Evolutionary conservation across 2,329 filamentous ascomycete genomes (phyloP).

Genomic region (Fusarium ambrosium): DNA sequence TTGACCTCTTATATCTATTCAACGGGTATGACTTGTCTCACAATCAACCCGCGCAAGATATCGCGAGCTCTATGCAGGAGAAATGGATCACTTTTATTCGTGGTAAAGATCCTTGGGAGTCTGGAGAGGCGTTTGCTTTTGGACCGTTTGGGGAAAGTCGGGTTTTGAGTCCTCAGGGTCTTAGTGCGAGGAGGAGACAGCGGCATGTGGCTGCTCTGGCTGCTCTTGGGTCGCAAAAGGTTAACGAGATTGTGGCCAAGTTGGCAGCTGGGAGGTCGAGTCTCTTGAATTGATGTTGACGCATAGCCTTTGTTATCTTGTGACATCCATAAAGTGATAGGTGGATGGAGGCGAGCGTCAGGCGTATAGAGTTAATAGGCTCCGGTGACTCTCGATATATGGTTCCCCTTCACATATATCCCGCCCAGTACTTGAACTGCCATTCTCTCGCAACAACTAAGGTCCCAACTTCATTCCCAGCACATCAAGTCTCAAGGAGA

Average conservation of each 20-base stretch:
- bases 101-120: slow-evolving; percentile 54
- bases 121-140: slow-evolving; percentile 46
- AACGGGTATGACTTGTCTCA: slow-evolving; percentile 55
- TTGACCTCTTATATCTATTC: slow-evolving; percentile 61
- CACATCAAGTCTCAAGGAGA: neutral
- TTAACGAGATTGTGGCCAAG: neutral
- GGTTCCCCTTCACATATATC: neutral
- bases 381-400: neutral
- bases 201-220: neutral
- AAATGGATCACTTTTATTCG: slow-evolving; percentile 57
- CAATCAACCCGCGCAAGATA: slow-evolving; percentile 50
- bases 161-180: neutral
- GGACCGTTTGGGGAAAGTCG: slow-evolving; percentile 53
- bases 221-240: neutral
- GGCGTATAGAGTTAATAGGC: neutral
- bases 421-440: neutral
- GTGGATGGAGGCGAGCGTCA: neutral
- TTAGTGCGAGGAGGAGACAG: neutral
- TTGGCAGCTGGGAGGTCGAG: neutral
- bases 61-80: slow-evolving; percentile 54
- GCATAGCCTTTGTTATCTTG: too few species aligned
- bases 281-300: too few species aligned
- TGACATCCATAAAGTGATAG: too few species aligned
- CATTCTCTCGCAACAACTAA: neutral
- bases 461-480: neutral